Percentiles rank a stretch among this genome's conserved stretches.
Evolutionary conservation across 805 yeast species (phyloP).

Genomic region (Pichia membranifaciens): DNA sequence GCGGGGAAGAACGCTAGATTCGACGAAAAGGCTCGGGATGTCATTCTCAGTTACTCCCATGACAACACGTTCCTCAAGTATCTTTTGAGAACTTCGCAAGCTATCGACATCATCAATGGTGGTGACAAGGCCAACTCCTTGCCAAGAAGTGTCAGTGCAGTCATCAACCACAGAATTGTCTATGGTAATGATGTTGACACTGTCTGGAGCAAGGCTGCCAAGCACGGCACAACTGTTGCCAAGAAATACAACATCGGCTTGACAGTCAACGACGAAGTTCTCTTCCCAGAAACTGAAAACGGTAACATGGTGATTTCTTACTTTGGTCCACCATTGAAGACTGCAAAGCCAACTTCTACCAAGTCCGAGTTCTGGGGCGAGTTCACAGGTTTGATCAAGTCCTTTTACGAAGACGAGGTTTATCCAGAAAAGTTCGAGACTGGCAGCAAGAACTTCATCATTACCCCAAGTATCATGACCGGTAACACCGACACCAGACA

Average conservation of each 20-base stretch:
- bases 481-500: conserved; percentile 67
- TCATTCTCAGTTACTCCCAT: conserved; percentile 28
- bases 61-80: conserved; percentile 28
- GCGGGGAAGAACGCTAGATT: conserved; percentile 15
- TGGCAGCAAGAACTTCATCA: conserved; percentile 23
- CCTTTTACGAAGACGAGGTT: conserved; percentile 49
- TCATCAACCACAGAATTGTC: conserved; percentile 54
- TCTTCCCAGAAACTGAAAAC: conserved; percentile 15
- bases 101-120: conserved; percentile 60
- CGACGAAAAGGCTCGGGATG: conserved; percentile 31
- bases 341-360: conserved; percentile 42
- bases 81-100: conserved; percentile 56
- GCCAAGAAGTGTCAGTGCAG: conserved; percentile 54
- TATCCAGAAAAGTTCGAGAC: conserved; percentile 24
- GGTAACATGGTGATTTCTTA: conserved; percentile 26
- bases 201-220: conserved; percentile 29
- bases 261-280: conserved; percentile 28
- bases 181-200: conserved; percentile 42
- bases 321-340: conserved; percentile 25
- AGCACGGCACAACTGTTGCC: conserved; percentile 31
- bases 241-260: conserved; percentile 34
- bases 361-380: conserved; percentile 44
- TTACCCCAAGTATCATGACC: conserved; percentile 56
- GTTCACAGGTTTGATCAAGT: conserved; percentile 58
- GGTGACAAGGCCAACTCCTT: conserved; percentile 75